Percentiles rank a stretch among this genome's conserved stretches.
These are phyloP conservation scores for Aphanocladium album DNA, from an alignment of 2,329 filamentous ascomycete species.

Conservation along the genomic window DNA sequence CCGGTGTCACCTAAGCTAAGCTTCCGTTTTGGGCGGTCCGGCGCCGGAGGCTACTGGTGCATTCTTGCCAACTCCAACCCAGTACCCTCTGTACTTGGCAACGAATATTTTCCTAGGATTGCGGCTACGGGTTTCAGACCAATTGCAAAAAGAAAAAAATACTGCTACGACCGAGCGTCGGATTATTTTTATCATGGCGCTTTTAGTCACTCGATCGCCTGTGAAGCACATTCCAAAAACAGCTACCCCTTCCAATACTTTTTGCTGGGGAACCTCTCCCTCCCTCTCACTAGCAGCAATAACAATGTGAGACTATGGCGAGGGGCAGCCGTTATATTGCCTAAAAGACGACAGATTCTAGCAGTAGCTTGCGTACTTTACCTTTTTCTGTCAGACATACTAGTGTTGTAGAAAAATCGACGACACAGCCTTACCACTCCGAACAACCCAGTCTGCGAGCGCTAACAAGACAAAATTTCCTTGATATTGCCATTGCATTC, in stretches of 20 bases:
- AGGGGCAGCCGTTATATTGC: background rate
- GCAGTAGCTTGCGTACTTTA: background rate
- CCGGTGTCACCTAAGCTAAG: background rate
- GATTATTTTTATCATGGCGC: background rate
- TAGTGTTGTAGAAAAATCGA: background rate
- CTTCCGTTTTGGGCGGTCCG: background rate
- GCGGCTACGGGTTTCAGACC: background rate
- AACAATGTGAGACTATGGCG: background rate
- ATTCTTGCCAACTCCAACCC: background rate
- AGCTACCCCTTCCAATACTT: background rate
- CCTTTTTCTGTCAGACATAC: background rate
- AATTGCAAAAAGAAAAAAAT: background rate
- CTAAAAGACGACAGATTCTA: background rate
- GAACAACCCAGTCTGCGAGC: background rate
- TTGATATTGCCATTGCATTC: conserved; percentile 17
- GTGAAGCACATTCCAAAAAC: background rate
- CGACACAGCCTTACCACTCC: background rate
- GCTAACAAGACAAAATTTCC: conserved; percentile 6
- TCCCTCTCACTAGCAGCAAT: background rate
- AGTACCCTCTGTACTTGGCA: background rate
- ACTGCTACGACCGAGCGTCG: background rate
- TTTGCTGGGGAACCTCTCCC: background rate
- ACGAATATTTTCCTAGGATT: background rate
- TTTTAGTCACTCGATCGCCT: background rate
- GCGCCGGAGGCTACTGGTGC: background rate